A percentile compares a stretch with the other conserved stretches of the same genome.
phyloP scores from a whole-genome alignment of 2,329 filamentous ascomycete species.

The Alternaria burnsii region DNA sequence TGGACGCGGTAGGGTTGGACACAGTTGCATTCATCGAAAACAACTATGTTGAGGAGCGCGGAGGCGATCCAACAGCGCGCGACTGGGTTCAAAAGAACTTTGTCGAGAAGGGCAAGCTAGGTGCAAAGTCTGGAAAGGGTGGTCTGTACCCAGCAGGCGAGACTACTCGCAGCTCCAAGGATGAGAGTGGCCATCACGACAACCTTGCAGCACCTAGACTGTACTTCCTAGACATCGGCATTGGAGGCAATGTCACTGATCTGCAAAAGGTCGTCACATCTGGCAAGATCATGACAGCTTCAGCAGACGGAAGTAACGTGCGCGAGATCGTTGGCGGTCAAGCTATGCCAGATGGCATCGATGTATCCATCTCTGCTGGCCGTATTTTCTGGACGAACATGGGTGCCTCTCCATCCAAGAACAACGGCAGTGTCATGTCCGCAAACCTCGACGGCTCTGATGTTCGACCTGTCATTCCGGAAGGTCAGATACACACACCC shows the following conservation, averaged over 20 bases:
- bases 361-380: slow-evolving; percentile 24
- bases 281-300: slow-evolving; percentile 19
- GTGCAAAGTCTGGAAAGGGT: slow-evolving; percentile 49
- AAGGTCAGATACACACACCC: slow-evolving; percentile 55
- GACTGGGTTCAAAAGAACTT: slow-evolving; percentile 58
- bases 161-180: slow-evolving; percentile 51
- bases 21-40: slow-evolving; percentile 63
- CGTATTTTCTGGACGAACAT: slow-evolving; percentile 46
- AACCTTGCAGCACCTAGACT: slow-evolving; percentile 8
- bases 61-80: slow-evolving; percentile 53
- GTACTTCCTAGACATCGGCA: slow-evolving; percentile 19
- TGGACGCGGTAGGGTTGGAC: slow-evolving; percentile 63
- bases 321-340: slow-evolving; percentile 14
- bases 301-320: slow-evolving; percentile 13
- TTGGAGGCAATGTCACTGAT: slow-evolving; percentile 13
- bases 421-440: slow-evolving; percentile 57
- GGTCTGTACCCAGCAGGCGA: slow-evolving; percentile 22
- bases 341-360: slow-evolving; percentile 46
- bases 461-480: slow-evolving; percentile 54
- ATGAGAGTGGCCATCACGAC: slow-evolving; percentile 11
- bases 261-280: slow-evolving; percentile 3
- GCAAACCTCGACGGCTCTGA: slow-evolving; percentile 62
- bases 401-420: slow-evolving; percentile 23
- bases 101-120: slow-evolving; percentile 58
- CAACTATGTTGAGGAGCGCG: slow-evolving; percentile 62